phyloP scores from a whole-genome alignment of 768 basidiomycete species.

The Mycena galopus region DNA sequence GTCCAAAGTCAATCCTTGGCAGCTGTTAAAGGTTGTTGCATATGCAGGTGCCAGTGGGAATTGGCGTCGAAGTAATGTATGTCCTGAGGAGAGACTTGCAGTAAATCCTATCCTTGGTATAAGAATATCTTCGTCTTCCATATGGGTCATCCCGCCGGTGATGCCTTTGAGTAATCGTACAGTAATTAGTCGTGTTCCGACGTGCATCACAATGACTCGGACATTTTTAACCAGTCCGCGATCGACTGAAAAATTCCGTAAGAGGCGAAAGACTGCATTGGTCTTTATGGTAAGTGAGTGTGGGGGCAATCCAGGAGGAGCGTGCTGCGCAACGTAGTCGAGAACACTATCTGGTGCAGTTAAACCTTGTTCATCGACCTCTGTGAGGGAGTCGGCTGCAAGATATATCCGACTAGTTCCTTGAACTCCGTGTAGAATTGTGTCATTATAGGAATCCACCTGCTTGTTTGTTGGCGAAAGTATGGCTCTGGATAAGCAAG shows the following conservation, averaged over 20 bases:
- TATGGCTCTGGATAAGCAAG: not conserved
- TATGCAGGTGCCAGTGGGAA: constrained; percentile 56
- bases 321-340: constrained; percentile 32
- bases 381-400: constrained; percentile 32
- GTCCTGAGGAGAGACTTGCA: constrained; percentile 37
- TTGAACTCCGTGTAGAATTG: not conserved
- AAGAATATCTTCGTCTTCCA: not conserved
- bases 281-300: constrained; percentile 47
- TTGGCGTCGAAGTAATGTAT: constrained; percentile 49
- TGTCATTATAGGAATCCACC: not conserved
- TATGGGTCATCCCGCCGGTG: not conserved
- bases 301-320: constrained; percentile 36
- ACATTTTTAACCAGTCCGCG: constrained; percentile 55
- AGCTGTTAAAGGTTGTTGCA: constrained; percentile 58
- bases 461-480: not conserved
- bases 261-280: constrained; percentile 47
- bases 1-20: constrained; percentile 56
- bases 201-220: constrained; percentile 46
- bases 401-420: not conserved
- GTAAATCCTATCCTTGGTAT: not conserved
- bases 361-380: constrained; percentile 15
- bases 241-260: constrained; percentile 54
- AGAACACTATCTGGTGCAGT: constrained; percentile 24
- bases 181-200: constrained; percentile 34
- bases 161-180: not conserved